phyloP scores from a whole-genome alignment of 768 basidiomycete genomes.

The Pleurotus tuoliensis region DNA sequence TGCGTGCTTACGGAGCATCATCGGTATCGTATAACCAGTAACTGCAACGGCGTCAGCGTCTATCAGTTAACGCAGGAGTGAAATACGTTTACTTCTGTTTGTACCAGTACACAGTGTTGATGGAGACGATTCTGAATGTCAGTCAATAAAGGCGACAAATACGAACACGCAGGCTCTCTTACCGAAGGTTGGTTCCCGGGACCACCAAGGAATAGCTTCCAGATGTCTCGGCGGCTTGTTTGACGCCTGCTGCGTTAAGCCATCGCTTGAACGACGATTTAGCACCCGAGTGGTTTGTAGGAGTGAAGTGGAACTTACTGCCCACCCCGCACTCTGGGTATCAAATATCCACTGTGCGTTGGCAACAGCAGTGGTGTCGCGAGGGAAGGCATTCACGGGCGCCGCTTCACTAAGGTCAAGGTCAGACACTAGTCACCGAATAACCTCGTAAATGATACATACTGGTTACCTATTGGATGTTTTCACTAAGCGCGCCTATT shows the following conservation, averaged over 20 bases:
- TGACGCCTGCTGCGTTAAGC: slow-evolving; percentile 39
- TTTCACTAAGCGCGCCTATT: background rate
- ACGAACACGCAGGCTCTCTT: background rate
- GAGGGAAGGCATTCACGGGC: slow-evolving; percentile 57
- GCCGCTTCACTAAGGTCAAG: slow-evolving; percentile 42
- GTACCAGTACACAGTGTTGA: slow-evolving; percentile 64
- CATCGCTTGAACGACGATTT: slow-evolving; percentile 31
- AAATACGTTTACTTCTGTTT: slow-evolving; percentile 41
- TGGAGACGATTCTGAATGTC: slow-evolving; percentile 45
- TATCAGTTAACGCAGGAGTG: background rate
- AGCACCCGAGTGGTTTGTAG: background rate
- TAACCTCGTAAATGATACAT: slow-evolving; percentile 12
- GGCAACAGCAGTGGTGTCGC: slow-evolving; percentile 32
- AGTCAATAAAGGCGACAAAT: background rate
- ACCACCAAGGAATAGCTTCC: slow-evolving; percentile 52
- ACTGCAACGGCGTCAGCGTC: slow-evolving; percentile 22
- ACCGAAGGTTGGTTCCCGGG: slow-evolving; percentile 48
- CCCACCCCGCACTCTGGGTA: slow-evolving; percentile 45
- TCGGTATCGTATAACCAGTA: slow-evolving; percentile 62
- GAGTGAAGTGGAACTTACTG: slow-evolving; percentile 25
- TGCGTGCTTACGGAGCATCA: slow-evolving; percentile 22
- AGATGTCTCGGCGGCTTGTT: slow-evolving; percentile 41
- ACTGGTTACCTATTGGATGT: slow-evolving; percentile 42
- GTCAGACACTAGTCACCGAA: background rate
- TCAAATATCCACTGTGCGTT: slow-evolving; percentile 57